Base-by-base conservation (phyloP, 2,329 filamentous ascomycete species). In the Phialophora verrucosa region DNA sequence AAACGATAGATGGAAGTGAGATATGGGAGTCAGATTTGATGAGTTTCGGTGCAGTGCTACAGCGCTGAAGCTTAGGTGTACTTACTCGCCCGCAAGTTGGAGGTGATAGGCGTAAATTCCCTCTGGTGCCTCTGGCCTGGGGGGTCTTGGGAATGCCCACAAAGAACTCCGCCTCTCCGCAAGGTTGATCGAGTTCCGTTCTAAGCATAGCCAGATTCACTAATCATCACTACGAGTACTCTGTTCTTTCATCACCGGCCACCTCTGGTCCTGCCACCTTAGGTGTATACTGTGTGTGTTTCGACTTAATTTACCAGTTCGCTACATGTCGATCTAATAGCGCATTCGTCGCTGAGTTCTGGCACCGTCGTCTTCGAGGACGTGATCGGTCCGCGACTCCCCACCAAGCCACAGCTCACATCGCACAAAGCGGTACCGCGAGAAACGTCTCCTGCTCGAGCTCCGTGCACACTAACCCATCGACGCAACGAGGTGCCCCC, bases 191-290 rank as follows among this genome's bases (percentile, higher is more conserved):
- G 53, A 55, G 53, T 55, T 55, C 53, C 53, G 25, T 20, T 35
- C 53, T 31, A 31, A 55, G 53, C 12, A 25, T 55, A 55, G 53
- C 49, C 49, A 27, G 20, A 5, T 29, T 51, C 49, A n/a, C 38
- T 51, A 23, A 51, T 51, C 49, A 51, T 51, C 20, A 51, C 23
- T 29, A 1, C 20, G 20, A 51, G 17, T 8, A 50, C 57, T 59
- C 27, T 59, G 49, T 61, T 59, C 59, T 53, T 42, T 61, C 35
- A 53, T 35, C 58, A 61, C 59, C 59, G 25, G 17, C 20, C 20
- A 51, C 49, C 20, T 51, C 20, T 27, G 11, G 47, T 14, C 47
- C 14, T 42, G 6, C 38, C 38, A 44, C 5, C 38, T 44, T 7
- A 3, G 17, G 6, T 44, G 38, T 7, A 7, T 44, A n/a, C 38